Evolutionary conservation across 2,329 filamentous ascomycete genomes (phyloP).

Genomic region (Alternaria postmessia): DNA sequence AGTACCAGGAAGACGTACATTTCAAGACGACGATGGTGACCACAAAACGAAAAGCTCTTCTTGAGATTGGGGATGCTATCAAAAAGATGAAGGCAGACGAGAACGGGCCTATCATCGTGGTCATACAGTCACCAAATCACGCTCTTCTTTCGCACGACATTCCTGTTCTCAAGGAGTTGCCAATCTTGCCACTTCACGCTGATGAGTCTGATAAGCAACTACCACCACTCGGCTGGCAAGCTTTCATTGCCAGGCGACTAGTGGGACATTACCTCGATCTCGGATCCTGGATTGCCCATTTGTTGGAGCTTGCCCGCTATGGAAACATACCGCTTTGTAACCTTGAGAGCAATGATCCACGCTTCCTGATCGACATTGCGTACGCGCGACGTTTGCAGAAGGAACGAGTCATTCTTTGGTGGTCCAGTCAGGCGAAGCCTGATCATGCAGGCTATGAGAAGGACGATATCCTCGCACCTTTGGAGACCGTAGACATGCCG

Average conservation of each 20-base stretch:
- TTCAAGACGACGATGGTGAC: slow-evolving; percentile 91
- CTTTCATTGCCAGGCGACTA: slow-evolving; percentile 83
- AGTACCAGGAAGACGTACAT: slow-evolving; percentile 83
- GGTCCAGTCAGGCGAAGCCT: slow-evolving; percentile 84
- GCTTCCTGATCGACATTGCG: slow-evolving; percentile 93
- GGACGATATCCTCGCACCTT: slow-evolving; percentile 82
- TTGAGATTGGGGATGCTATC: slow-evolving; percentile 86
- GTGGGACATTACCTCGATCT: slow-evolving; percentile 91
- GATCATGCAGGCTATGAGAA: slow-evolving; percentile 97
- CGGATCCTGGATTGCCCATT: slow-evolving; percentile 89
- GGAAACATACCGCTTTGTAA: slow-evolving; percentile 96
- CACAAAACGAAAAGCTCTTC: slow-evolving; percentile 84
- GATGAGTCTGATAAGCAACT: slow-evolving; percentile 86
- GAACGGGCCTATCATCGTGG: slow-evolving; percentile 78
- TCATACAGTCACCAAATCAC: slow-evolving; percentile 88
- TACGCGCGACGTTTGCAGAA: slow-evolving; percentile 90
- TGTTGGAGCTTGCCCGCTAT: slow-evolving; percentile 87
- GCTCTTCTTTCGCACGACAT: slow-evolving; percentile 84
- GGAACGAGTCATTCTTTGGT: slow-evolving; percentile 96
- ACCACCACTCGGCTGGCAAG: slow-evolving; percentile 92
- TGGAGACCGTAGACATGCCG: slow-evolving; percentile 91
- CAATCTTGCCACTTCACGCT: slow-evolving; percentile 80
- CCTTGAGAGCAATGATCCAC: slow-evolving; percentile 89
- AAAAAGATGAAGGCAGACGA: slow-evolving; percentile 93
- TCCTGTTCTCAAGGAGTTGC: slow-evolving; percentile 82